Conservation (phyloP, 768 basidiomycete genomes). For the Cystobasidium onofrii region DNA sequence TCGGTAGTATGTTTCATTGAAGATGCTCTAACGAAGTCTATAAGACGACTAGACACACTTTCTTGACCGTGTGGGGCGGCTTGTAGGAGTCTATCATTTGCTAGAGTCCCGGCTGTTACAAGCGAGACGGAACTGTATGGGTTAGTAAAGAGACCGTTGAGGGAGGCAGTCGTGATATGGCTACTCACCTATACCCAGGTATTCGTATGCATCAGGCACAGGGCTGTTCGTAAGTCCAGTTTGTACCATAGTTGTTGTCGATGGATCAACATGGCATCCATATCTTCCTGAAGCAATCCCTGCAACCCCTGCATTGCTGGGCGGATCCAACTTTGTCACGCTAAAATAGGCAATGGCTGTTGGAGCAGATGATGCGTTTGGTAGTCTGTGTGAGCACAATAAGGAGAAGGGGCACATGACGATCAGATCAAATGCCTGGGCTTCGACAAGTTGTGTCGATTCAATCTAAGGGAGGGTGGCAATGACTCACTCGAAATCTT, state of each 20-base stretch:
- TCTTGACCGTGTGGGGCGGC: not conserved
- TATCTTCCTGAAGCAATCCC: constrained; percentile 42
- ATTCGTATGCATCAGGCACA: constrained; percentile 1
- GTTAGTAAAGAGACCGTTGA: too few relatives aligned
- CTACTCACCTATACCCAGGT: constrained; percentile 1
- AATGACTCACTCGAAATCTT: constrained; percentile 38
- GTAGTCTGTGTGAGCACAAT: too few relatives aligned
- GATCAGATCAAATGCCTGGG: too few relatives aligned
- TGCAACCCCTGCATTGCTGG: not conserved
- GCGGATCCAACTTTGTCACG: constrained; percentile 61
- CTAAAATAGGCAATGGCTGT: constrained; percentile 64
- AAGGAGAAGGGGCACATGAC: too few relatives aligned
- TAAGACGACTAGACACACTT: constrained; percentile 8
- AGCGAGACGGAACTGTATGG: not conserved
- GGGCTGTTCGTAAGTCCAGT: constrained; percentile 17
- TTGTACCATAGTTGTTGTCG: constrained; percentile 24
- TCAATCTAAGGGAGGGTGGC: too few relatives aligned
- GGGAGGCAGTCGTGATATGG: too few relatives aligned
- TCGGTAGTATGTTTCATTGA: constrained; percentile 44
- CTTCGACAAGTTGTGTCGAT: too few relatives aligned
- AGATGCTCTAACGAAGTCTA: constrained; percentile 23
- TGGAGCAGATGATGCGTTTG: constrained; percentile 32
- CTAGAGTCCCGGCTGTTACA: not conserved
- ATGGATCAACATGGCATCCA: constrained; percentile 17
- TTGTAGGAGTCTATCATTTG: not conserved